phyloP scores from a whole-genome alignment of 345 rosid species.

The Iberis pinnata region DNA sequence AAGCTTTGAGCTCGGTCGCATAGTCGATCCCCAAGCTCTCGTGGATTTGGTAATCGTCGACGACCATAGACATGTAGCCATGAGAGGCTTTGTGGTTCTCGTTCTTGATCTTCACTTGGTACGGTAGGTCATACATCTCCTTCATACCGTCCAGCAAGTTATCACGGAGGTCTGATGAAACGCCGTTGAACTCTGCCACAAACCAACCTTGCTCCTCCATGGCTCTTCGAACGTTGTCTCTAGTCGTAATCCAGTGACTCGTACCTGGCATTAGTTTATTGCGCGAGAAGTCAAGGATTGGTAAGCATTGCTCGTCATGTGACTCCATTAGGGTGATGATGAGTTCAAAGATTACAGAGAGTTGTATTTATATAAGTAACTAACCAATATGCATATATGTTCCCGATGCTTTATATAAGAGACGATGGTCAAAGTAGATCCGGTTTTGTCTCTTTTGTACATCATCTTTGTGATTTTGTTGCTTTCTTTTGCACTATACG shows the following conservation, averaged over 20 bases:
- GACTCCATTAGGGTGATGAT: slow-evolving; percentile 18
- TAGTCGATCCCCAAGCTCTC: slow-evolving; percentile 67
- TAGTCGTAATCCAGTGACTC: slow-evolving; percentile 33
- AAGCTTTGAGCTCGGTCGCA: slow-evolving; percentile 37
- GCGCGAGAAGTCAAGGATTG: slow-evolving; percentile 26
- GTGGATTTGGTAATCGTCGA: slow-evolving; percentile 49
- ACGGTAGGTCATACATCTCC: slow-evolving; percentile 57
- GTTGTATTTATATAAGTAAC: neutral
- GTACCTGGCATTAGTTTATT: slow-evolving; percentile 39
- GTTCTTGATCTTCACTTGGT: slow-evolving; percentile 49
- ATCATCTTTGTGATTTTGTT: neutral
- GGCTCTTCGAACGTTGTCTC: slow-evolving; percentile 40
- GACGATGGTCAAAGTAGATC: slow-evolving; percentile 11
- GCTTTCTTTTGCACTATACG: too few species aligned
- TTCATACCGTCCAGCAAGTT: slow-evolving; percentile 34
- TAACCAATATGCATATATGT: neutral
- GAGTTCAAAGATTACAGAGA: neutral
- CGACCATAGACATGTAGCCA: slow-evolving; percentile 57
- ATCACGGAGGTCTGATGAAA: slow-evolving; percentile 29
- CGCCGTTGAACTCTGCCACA: slow-evolving; percentile 33
- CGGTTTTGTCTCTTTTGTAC: slow-evolving; percentile 24
- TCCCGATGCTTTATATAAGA: neutral
- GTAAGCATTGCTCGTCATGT: slow-evolving; percentile 16
- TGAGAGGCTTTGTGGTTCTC: slow-evolving; percentile 47
- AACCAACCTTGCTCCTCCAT: slow-evolving; percentile 69